phyloP scores from a whole-genome alignment of 2,329 filamentous ascomycete species.

The Didymellaceae sp. region DNA sequence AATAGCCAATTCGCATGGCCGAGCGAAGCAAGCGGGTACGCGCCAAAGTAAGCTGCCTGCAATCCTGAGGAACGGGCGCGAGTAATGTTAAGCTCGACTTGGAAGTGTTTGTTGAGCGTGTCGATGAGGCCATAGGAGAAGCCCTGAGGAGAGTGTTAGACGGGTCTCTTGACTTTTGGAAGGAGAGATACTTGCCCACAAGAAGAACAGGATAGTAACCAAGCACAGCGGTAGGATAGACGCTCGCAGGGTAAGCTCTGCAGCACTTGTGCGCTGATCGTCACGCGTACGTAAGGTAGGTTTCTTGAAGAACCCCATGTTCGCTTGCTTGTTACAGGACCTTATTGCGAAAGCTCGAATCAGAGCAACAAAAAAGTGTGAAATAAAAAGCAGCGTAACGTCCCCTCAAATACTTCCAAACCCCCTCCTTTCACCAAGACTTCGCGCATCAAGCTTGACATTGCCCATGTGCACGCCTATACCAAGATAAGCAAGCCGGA shows the following conservation, averaged over 20 bases:
- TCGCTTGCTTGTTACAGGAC: too few relatives aligned
- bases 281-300: conserved; percentile 41
- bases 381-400: neutral
- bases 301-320: conserved; percentile 42
- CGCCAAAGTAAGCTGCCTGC: conserved; percentile 59
- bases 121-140: conserved; percentile 65
- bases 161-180: too few relatives aligned
- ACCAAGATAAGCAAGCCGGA: too few relatives aligned
- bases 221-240: conserved; percentile 71
- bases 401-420: too few relatives aligned
- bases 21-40: conserved; percentile 57
- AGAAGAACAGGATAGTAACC: conserved; percentile 70
- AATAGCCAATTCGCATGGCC: conserved; percentile 58
- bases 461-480: too few relatives aligned
- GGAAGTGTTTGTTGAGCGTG: conserved; percentile 59
- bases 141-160: conserved; percentile 41
- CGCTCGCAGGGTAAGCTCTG: conserved; percentile 70
- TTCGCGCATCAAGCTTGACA: too few relatives aligned
- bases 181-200: conserved; percentile 57
- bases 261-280: conserved; percentile 59
- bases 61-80: conserved; percentile 54
- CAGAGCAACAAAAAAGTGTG: neutral
- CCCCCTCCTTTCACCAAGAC: too few relatives aligned
- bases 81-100: conserved; percentile 53
- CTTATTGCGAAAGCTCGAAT: too few relatives aligned